These are phyloP conservation scores for Paracorniculantispora psalliotae DNA, from an alignment of 2,329 filamentous ascomycete species.

Conservation along the genomic window DNA sequence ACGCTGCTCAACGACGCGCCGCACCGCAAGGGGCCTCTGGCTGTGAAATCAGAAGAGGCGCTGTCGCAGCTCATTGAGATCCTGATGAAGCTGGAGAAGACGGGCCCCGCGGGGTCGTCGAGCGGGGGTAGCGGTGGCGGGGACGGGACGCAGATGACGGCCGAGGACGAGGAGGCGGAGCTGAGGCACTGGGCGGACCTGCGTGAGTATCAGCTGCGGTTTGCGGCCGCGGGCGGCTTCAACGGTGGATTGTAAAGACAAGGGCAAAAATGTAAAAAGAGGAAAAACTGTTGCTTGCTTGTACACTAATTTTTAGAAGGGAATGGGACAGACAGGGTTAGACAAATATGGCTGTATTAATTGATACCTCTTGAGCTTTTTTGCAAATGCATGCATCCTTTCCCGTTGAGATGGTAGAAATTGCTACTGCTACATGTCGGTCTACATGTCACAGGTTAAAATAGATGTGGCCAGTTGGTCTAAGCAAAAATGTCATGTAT, in stretches of 20 bases:
- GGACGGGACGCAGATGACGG: constrained; percentile 36
- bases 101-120: constrained; percentile 35
- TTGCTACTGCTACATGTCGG: too few species aligned
- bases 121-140: constrained; percentile 16
- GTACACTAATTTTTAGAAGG: not conserved
- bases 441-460: too few species aligned
- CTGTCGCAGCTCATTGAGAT: constrained; percentile 69
- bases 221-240: constrained; percentile 35
- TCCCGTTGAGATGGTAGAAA: too few species aligned
- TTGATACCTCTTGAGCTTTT: not conserved
- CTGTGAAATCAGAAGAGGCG: constrained; percentile 61
- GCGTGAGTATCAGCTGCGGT: constrained; percentile 70
- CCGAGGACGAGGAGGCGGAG: constrained; percentile 69
- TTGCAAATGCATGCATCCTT: too few species aligned
- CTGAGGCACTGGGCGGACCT: constrained; percentile 73
- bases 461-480: not conserved
- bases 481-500: not conserved
- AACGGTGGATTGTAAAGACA: not conserved
- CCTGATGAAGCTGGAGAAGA: constrained; percentile 67
- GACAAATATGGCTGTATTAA: not conserved
- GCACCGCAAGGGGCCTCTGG: constrained; percentile 46
- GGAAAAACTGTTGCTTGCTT: not conserved
- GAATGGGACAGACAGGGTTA: not conserved
- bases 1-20: constrained; percentile 63
- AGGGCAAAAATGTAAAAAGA: not conserved